phyloP scores from a whole-genome alignment of 768 basidiomycete species.

The Phaeotremella skinneri region DNA sequence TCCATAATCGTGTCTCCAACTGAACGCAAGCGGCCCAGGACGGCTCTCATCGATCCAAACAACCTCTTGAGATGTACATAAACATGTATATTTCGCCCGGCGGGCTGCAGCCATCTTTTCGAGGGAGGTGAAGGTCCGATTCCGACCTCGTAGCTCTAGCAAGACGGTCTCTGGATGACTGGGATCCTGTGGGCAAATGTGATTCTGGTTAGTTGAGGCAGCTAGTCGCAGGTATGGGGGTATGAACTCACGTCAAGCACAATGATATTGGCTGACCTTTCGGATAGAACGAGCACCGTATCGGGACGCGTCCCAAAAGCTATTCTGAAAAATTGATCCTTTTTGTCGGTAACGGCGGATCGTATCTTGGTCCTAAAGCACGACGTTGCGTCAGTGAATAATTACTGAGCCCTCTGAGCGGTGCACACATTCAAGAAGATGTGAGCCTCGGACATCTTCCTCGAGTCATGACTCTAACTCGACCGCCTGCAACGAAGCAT shows the following conservation, averaged over 20 bases:
- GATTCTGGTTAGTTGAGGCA: neutral
- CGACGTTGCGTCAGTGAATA: neutral
- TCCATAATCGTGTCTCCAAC: slow-evolving; percentile 36
- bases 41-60: slow-evolving; percentile 34
- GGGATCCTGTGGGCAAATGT: slow-evolving; percentile 10
- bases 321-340: slow-evolving; percentile 29
- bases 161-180: slow-evolving; percentile 11
- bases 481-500: neutral
- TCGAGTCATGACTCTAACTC: neutral
- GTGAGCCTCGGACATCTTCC: neutral
- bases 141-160: slow-evolving; percentile 7
- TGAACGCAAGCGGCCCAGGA: slow-evolving; percentile 15
- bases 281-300: slow-evolving; percentile 32
- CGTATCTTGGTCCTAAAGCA: slow-evolving; percentile 20
- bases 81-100: slow-evolving; percentile 11
- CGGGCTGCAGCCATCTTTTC: slow-evolving; percentile 27
- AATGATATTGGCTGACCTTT: slow-evolving; percentile 9
- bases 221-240: neutral
- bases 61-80: slow-evolving; percentile 29
- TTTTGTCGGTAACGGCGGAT: slow-evolving; percentile 5
- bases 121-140: slow-evolving; percentile 23
- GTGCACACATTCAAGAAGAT: no score
- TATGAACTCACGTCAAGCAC: slow-evolving; percentile 27
- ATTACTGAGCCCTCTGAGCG: no score
- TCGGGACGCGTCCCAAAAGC: slow-evolving; percentile 29